Percentiles rank a stretch among this genome's conserved stretches.
Evolutionary conservation across 345 rosid genomes (phyloP).

Genomic region (Ricinus communis): DNA sequence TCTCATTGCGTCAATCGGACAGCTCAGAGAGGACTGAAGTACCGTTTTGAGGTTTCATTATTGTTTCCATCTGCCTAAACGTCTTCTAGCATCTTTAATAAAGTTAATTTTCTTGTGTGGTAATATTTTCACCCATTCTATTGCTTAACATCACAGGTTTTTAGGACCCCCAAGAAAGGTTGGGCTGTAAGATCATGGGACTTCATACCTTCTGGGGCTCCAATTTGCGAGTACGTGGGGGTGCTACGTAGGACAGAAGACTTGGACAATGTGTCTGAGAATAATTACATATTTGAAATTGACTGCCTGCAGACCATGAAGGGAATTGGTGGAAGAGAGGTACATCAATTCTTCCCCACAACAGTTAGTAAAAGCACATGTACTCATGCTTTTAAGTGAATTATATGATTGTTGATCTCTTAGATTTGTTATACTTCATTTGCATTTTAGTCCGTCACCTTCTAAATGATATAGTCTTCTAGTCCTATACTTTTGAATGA

Average conservation of each 20-base stretch:
- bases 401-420: neutral
- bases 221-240: constrained; percentile 89
- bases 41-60: constrained; percentile 72
- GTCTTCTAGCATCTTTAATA: neutral
- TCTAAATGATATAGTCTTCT: neutral
- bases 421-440: neutral
- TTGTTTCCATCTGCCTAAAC: constrained; percentile 2
- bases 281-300: constrained; percentile 80
- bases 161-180: constrained; percentile 79
- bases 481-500: neutral
- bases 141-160: constrained; percentile 53
- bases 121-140: neutral
- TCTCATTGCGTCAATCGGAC: constrained; percentile 76
- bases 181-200: constrained; percentile 99
- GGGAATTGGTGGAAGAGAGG: constrained; percentile 89
- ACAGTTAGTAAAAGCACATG: neutral
- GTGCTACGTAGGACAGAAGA: constrained; percentile 69
- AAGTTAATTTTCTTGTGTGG: neutral
- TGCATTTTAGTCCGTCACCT: neutral
- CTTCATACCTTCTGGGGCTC: constrained; percentile 87
- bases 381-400: neutral
- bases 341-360: constrained; percentile 10
- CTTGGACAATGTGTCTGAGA: constrained; percentile 57
- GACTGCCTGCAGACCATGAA: constrained; percentile 95
- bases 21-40: constrained; percentile 65